Base-by-base conservation (phyloP, 345 rosid species). In the Murraya paniculata region DNA sequence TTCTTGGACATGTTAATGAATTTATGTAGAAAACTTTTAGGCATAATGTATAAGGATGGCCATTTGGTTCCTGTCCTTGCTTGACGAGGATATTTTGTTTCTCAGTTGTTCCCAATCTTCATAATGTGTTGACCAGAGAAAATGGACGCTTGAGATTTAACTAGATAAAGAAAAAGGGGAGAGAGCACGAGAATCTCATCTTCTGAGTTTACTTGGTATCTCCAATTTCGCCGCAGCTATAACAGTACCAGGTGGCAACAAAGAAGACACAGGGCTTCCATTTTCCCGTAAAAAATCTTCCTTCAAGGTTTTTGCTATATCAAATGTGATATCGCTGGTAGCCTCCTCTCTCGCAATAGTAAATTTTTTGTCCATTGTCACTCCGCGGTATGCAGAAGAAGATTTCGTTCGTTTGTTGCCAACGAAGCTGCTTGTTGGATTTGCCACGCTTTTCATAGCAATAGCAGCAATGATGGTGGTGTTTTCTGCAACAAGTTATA, bases 391-490 rank as follows among this genome's bases (percentile, higher is more conserved):
- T 4, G 18, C 72, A 19, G 22, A 38, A 28, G 7, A 57, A 0
- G 73, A 71, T 69, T 78, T 71, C 35, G 33, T 38, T 2, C 0
- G 3, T 11, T 48, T 57, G 69, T 48, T 82, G 69, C 71, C 82
- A 24, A 39, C 1, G 0, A 78, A 25, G 39, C 16, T 82, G 45
- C 0, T 70, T 35, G 0, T 39, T 18, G 85, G 79, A 0, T 35
- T 69, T 2, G 13, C 1, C 4, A 55, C 72, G 0, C 77, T 82
- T 1, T 64, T 57, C 39, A 0, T 78, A 1, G 71, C 82, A 25
- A 64, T 82, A 1, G 62, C n/a, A n/a, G 76, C 82, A 56, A 75
- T 82, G 84, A 38, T 14, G 50, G 18, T 11, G 18, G 50, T 45
- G 21, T 45, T 45, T 45, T 45, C 68, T 22, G 36, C 68, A 14